Conservation (phyloP, 192 early-diverging fungal genomes). For the Coemansia umbellata region DNA sequence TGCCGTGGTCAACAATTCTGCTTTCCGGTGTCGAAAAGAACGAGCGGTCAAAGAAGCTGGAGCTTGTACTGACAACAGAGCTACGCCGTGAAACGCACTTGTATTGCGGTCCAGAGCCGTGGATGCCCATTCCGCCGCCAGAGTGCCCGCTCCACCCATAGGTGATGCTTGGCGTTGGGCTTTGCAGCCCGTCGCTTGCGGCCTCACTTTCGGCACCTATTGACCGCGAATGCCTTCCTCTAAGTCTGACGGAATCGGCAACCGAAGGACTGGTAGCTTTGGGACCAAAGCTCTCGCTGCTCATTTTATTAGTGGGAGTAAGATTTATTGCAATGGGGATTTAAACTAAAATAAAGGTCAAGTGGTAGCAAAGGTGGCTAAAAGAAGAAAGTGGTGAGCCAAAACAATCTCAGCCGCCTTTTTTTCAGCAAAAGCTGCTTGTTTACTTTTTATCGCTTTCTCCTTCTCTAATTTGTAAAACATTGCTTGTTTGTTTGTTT, state of each 20-base stretch:
- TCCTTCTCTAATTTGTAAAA: too few species aligned
- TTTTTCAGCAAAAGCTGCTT: too few species aligned
- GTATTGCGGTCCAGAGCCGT: slow-evolving; percentile 1
- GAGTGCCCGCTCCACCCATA: slow-evolving; percentile 1
- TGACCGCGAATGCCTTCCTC: background rate
- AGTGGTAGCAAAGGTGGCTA: background rate
- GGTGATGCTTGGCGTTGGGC: background rate
- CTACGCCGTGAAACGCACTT: slow-evolving; percentile 40
- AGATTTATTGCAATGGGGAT: too few species aligned
- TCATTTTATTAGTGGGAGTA: too few species aligned
- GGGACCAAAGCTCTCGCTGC: background rate
- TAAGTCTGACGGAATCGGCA: background rate
- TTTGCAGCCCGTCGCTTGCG: background rate
- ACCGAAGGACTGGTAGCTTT: background rate
- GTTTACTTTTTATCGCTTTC: too few species aligned
- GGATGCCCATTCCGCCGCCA: background rate
- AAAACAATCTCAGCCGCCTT: too few species aligned
- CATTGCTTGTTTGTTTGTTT: too few species aligned
- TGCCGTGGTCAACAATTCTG: slow-evolving; percentile 38
- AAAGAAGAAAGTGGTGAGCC: too few species aligned
- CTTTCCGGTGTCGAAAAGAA: slow-evolving; percentile 49
- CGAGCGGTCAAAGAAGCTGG: slow-evolving; percentile 50
- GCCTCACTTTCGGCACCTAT: slow-evolving; percentile 2
- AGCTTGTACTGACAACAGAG: slow-evolving; percentile 49
- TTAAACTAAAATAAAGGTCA: background rate